These are phyloP conservation scores for Combretum micranthum DNA, from an alignment of 345 rosid genomes.

Conservation along the genomic window DNA sequence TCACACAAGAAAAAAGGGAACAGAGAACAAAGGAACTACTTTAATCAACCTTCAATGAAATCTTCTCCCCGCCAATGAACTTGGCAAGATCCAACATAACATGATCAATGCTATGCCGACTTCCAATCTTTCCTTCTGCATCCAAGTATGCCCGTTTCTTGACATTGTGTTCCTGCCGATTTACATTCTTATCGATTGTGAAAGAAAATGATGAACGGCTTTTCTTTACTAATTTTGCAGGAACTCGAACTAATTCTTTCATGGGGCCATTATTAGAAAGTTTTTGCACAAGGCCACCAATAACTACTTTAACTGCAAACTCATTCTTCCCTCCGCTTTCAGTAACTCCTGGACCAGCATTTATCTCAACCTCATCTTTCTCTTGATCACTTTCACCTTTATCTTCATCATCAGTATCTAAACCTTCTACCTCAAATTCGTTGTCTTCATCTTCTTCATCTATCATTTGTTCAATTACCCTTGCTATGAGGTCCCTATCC, in stretches of 20 bases:
- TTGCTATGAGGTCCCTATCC: conserved; percentile 76
- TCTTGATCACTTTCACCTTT: conserved; percentile 49
- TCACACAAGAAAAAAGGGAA: conserved; percentile 1
- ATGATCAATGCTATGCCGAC: conserved; percentile 54
- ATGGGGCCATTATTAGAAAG: conserved; percentile 41
- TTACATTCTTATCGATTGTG: conserved; percentile 56
- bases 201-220: conserved; percentile 56
- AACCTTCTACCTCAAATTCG: conserved; percentile 48
- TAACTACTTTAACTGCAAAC: conserved; percentile 71
- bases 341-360: conserved; percentile 36
- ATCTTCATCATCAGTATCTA: conserved; percentile 48
- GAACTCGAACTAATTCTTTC: conserved; percentile 58
- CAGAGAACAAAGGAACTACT: background rate
- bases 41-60: conserved; percentile 72
- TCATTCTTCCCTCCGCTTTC: conserved; percentile 52
- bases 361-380: conserved; percentile 42
- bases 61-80: conserved; percentile 73
- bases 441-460: conserved; percentile 74
- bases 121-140: conserved; percentile 49
- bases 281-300: conserved; percentile 59
- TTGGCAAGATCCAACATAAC: conserved; percentile 77
- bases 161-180: conserved; percentile 32
- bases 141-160: conserved; percentile 36
- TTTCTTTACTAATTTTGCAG: conserved; percentile 64
- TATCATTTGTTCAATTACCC: conserved; percentile 71